Base-by-base conservation (phyloP, 202 grass and related monocot genomes). In the Saccharum hybrid region DNA sequence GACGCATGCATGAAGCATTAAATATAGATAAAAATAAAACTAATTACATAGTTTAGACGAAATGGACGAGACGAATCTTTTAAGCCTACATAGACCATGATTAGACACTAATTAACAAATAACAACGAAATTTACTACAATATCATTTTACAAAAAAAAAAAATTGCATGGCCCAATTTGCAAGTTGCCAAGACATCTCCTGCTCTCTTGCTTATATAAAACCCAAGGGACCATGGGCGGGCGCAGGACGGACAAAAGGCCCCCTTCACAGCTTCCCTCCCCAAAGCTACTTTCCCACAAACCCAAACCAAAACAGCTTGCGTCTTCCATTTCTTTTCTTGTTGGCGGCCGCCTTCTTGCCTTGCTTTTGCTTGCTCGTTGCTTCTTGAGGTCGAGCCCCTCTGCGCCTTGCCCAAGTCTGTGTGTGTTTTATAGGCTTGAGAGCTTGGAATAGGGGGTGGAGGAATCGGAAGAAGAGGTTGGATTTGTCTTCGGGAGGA, bases 191-290 rank as follows among this genome's bases (percentile, higher is more conserved):
- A 84, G 63, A 52, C 83, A 77, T n/a, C n/a, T n/a, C n/a, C n/a
- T n/a, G n/a, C n/a, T n/a, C n/a, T n/a, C n/a, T n/a, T n/a, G n/a
- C n/a, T n/a, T n/a, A n/a, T 63, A 63, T 62, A 63, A 90, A 84
- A 84, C 84, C 88, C 84, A 57, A 76, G 84, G 84, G 71, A 15
- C 64, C 63, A 5, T 7, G 9, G 54, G 56, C 76, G 13, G 54
- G 43, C 81, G 39, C 72, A 52, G 71, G 65, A 87, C 84, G 81
- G 71, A 87, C 84, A 90, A 77, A 87, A 59, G 76, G 52, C 76
- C 30, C n/a, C 42, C 66, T 37, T 79, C 80, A 23, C 63, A 37
- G 41, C 26, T 86, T 70, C 34, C 75, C 71, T 51, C 26, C 26
- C 26, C 70, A 75, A 76, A 71, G 75, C 88, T 63, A 75, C 80